phyloP scores from a whole-genome alignment of 257 asterid genomes.

The Solanum lycopersicoides region DNA sequence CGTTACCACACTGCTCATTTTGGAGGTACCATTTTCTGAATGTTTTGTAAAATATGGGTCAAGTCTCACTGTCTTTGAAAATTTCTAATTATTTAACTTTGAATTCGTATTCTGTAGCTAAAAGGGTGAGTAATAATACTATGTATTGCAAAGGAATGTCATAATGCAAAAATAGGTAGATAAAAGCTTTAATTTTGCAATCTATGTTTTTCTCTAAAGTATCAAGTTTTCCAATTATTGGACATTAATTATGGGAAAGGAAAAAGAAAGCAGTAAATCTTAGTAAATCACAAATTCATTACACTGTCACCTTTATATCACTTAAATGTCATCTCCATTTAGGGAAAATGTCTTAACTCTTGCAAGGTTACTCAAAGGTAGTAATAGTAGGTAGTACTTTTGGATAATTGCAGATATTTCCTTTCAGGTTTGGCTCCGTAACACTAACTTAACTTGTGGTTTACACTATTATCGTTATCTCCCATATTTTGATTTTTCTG shows the following conservation, averaged over 20 bases:
- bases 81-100: not conserved
- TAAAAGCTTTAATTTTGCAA: not conserved
- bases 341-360: not conserved
- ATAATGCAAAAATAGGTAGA: not conserved
- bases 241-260: not conserved
- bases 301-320: not conserved
- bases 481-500: not conserved
- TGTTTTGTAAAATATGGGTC: not conserved
- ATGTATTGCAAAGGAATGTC: not conserved
- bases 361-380: not conserved
- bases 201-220: not conserved
- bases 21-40: slow-evolving; percentile 47
- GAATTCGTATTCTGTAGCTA: not conserved
- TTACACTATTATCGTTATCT: not conserved
- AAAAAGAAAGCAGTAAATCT: not conserved
- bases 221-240: not conserved
- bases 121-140: not conserved
- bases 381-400: not conserved
- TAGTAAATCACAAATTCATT: not conserved
- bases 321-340: not conserved
- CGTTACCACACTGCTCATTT: slow-evolving; percentile 83
- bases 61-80: not conserved
- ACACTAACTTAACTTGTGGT: not conserved
- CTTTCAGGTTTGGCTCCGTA: not conserved
- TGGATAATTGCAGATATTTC: not conserved